Conservation (phyloP, 345 rosid species). For the rapeseed (Brassica napus) region Da-Ae NC_063444.1:44270501-44271000, state of each 20-base stretch:
- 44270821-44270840: background rate
- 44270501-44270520: background rate
- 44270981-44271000: background rate
- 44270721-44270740: background rate
- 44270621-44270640: background rate
- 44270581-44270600: background rate
- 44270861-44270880: background rate
- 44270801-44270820: background rate
- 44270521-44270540: background rate
- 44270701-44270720: background rate
- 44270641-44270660: background rate
- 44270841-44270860: background rate
- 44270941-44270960: background rate
- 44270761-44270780: background rate
- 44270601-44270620: background rate
- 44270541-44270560: background rate
- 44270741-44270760: background rate
- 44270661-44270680: background rate
- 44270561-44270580: background rate
- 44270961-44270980: background rate
- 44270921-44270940: background rate
- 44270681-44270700: background rate
- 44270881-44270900: background rate
- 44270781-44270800: background rate
- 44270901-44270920: background rate